These are phyloP conservation scores for Drechslerella dactyloides DNA, from an alignment of 2,329 filamentous ascomycete genomes.

Conservation along the genomic window DNA sequence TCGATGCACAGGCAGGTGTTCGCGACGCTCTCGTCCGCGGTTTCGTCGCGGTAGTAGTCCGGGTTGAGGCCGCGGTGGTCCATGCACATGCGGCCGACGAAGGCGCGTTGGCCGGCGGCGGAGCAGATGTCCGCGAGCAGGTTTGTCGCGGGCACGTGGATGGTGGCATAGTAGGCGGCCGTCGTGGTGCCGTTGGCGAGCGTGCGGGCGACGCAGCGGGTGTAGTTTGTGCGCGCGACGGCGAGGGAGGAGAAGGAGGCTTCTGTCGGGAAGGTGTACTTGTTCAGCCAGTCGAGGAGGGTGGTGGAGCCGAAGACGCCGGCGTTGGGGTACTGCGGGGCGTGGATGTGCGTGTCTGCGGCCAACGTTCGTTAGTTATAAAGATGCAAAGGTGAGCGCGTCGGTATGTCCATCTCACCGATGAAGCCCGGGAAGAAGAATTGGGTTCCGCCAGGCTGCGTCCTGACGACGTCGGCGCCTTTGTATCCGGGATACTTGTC, in stretches of 20 bases:
- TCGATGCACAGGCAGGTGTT: slow-evolving; percentile 68
- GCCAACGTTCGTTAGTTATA: not conserved
- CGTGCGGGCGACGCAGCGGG: slow-evolving; percentile 76
- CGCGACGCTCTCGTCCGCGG: slow-evolving; percentile 65
- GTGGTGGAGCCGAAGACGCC: slow-evolving; percentile 94
- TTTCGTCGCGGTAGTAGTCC: slow-evolving; percentile 78
- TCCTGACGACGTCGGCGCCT: slow-evolving; percentile 53
- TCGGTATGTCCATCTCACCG: slow-evolving; percentile 56
- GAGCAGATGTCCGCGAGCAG: slow-evolving; percentile 84
- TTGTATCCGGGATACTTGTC: slow-evolving; percentile 33
- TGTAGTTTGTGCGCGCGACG: slow-evolving; percentile 75
- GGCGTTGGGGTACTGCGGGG: slow-evolving; percentile 90
- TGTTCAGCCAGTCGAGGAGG: slow-evolving; percentile 89
- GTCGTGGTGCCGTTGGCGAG: slow-evolving; percentile 91
- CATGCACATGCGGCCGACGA: slow-evolving; percentile 96
- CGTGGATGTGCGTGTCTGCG: slow-evolving; percentile 79
- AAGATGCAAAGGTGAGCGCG: not conserved
- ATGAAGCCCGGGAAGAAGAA: slow-evolving; percentile 63
- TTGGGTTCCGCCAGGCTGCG: slow-evolving; percentile 59
- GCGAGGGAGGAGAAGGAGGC: slow-evolving; percentile 70
- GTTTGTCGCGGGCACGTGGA: slow-evolving; percentile 86
- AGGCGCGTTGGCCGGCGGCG: slow-evolving; percentile 80
- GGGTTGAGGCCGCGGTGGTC: slow-evolving; percentile 72
- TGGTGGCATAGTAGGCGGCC: slow-evolving; percentile 91
- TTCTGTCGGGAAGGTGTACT: slow-evolving; percentile 94